A percentile compares a stretch with the other conserved stretches of the same genome.
Evolutionary conservation across 176 grass and related monocot species (phyloP).

Genomic region (Tillandsia fasciculata): DNA sequence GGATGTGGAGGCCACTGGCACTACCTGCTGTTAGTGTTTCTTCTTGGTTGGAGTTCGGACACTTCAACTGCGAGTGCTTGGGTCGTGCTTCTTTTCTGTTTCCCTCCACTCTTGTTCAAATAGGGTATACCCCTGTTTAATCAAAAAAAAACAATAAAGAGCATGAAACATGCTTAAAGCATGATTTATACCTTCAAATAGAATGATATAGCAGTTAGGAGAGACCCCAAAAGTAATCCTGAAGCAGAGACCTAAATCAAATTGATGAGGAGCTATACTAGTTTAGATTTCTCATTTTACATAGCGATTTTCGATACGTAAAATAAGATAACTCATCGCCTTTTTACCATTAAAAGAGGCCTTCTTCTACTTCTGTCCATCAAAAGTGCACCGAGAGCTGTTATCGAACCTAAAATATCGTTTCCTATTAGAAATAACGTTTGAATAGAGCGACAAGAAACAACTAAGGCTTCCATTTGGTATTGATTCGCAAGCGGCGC

Average conservation of each 20-base stretch:
- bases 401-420: constrained; percentile 24
- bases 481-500: no score
- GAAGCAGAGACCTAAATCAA: constrained; percentile 34
- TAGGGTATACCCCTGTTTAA: no score
- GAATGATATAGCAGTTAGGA: constrained; percentile 44
- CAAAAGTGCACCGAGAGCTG: constrained; percentile 34
- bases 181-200: constrained; percentile 30
- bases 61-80: no score
- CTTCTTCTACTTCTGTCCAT: constrained; percentile 51
- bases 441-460: not conserved
- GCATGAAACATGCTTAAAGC: not conserved
- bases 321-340: not conserved
- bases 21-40: no score
- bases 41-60: no score
- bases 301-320: not conserved
- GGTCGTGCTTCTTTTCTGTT: no score
- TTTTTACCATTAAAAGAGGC: constrained; percentile 37
- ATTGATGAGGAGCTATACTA: not conserved
- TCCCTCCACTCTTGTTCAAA: no score
- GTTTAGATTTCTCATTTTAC: not conserved
- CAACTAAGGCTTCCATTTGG: no score
- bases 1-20: no score
- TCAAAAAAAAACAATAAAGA: not conserved
- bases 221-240: constrained; percentile 28
- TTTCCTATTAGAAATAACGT: not conserved